Percentiles rank a stretch among this genome's conserved stretches.
Evolutionary conservation across 306 rosid genomes (phyloP).

Genomic region (Prinsepia uniflora): DNA sequence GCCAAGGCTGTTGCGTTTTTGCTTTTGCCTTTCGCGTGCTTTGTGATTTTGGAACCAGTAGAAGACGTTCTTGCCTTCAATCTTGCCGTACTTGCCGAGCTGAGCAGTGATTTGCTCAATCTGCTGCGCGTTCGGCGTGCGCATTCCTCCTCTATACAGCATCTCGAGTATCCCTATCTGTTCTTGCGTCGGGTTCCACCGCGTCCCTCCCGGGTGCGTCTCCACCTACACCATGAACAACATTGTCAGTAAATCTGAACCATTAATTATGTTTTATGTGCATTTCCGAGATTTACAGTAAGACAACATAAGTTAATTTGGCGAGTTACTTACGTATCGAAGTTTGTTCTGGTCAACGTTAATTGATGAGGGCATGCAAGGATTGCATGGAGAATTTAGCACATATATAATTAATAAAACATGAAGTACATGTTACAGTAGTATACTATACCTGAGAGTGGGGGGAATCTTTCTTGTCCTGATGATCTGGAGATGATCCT

Average conservation of each 20-base stretch:
- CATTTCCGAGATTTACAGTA: background rate
- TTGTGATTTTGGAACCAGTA: constrained; percentile 99
- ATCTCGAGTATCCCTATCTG: constrained; percentile 91
- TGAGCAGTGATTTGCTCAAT: constrained; percentile 78
- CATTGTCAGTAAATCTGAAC: background rate
- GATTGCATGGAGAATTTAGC: background rate
- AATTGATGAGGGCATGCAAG: background rate
- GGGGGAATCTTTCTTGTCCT: constrained; percentile 41
- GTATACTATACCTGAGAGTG: constrained; percentile 35
- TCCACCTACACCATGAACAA: constrained; percentile 42
- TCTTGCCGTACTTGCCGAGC: constrained; percentile 81
- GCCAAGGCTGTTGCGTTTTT: constrained; percentile 63
- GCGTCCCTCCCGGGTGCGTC: constrained; percentile 80
- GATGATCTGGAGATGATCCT: constrained; percentile 30
- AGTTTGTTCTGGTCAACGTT: background rate
- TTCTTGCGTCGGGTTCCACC: constrained; percentile 98
- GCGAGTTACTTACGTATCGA: background rate
- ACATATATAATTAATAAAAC: background rate
- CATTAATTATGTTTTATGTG: too few species aligned
- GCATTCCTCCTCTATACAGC: constrained; percentile 80
- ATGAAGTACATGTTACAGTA: too few species aligned
- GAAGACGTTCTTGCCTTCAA: constrained; percentile 96
- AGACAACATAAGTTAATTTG: background rate
- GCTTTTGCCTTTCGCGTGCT: constrained; percentile 94
- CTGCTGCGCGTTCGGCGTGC: constrained; percentile 93